Base-by-base conservation (phyloP, 192 early-diverging fungal genomes). In the Coemansia sp. region DNA sequence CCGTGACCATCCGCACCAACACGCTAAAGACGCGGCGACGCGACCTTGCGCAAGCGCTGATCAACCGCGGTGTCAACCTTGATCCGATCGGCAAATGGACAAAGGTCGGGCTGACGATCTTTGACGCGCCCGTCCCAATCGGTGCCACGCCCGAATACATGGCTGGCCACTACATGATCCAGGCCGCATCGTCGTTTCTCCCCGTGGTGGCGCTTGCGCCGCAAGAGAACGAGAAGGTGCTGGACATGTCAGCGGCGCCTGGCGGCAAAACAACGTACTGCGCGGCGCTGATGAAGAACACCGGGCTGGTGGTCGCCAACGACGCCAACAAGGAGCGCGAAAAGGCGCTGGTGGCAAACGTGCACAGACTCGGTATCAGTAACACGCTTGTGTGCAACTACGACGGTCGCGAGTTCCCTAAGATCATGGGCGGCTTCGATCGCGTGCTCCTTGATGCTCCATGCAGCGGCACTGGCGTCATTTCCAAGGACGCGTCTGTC, bases 121-220 rank as follows among this genome's bases (percentile, higher is more conserved):
- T 96, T 66, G 96, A 98, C 69, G 93, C 93, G 29, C 87, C 90
- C 6, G 95, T 98, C 6, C 96, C 97, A 29, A 88, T 99, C 52
- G 93, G 94, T 75, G 97, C 97, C 4, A 98, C 97, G 0, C 97
- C 97, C 40, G 97, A 99, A 75, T 99, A 99, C 70, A 88, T 99
- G 65, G 94, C 97, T 23, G 97, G 97, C 13, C 94, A 99, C 70
- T 99, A 99, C 66, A 99, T 99, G 92, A 88, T 99, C 46, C 97
- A 99, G 73, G 91, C 97, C 0, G 95, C 95, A 11, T 93, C 94
- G 13, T 99, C 97, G 0, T 99, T 99, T 83, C 82, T 99, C 66
- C 97, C 97, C 11, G 95, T 97, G 25, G 92, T 99, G 83, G 87
- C 97, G 6, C 78, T 99, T 7, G 95, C 92, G 5, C 97, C 97